Base-by-base conservation (phyloP, 2,329 filamentous ascomycete genomes). In the Diplodia mutila region DNA sequence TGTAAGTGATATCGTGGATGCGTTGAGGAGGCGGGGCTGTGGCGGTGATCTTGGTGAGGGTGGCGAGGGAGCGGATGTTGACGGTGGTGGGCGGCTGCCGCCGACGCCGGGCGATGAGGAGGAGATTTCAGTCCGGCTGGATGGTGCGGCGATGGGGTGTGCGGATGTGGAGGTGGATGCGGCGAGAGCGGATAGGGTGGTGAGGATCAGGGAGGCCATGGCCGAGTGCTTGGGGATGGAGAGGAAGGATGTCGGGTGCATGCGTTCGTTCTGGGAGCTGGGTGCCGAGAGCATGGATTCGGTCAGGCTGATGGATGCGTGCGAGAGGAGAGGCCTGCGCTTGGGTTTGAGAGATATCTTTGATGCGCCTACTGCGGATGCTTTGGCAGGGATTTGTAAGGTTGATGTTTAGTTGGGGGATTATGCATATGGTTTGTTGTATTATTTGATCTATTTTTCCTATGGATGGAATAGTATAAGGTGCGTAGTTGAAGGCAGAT, bases 261-360 rank as follows among this genome's bases (percentile, higher is more conserved):
- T 61, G 57, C 57, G 57, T 25, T 48, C 57, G 39, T 61, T 61
- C n/a, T 61, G 57, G 57, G 57, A 61, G 1, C 25, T 61, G 1
- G 57, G 57, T 5, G 57, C 57, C 25, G 57, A 61, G 42, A 61
- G 57, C 32, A 61, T 61, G 57, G 57, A 61, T 48, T 39, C 57
- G 25, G 23, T 61, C 7, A 49, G 39, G 27, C 12, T 61, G 18
- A 16, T 48, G 37, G 57, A 48, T 4, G 39, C 25, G 5, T 61
- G 57, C 5, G 39, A 48, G 57, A 61, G 27, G 39, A 61, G 16
- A 21, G 57, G 39, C 3, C 34, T 61, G 57, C 4, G 21, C 14
- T 7, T 61, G 57, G 57, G 25, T 8, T 48, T 61, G 57, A 61
- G 57, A 23, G 57, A 29, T 23, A 23, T 61, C 16, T 61, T 61